Base-by-base conservation (phyloP, 495 filamentous ascomycete species). In the Penicillium simplicissimum region DNA sequence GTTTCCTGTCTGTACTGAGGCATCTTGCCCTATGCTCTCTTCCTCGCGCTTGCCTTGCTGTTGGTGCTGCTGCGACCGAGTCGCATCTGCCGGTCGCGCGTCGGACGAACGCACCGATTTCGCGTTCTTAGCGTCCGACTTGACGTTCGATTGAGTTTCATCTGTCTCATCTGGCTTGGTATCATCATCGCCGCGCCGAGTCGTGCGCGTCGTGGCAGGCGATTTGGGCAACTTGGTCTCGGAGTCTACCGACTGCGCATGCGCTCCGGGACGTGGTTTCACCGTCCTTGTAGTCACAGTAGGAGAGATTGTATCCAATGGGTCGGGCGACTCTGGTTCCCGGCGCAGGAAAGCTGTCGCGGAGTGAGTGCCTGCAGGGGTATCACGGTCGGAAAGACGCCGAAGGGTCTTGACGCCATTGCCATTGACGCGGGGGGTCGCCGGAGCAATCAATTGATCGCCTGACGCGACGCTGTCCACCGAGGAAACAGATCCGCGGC, bases 271-370 rank as follows among this genome's bases (percentile, higher is more conserved):
- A 47, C 64, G 64, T 37, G 58, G 52, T 57, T 64, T 67, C 8
- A 25, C 28, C 14, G 59, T 28, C 25, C 52, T 43, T 8, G 47
- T 62, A 25, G 53, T 35, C 1, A 68, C 65, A 0, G 63, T 62
- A 8, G 72, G 69, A 1, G 75, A 77, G 33, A 78, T 77, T 1
- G 71, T 76, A 47, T 80, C 74, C 38, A 79, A 67, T 19, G 76
- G 77, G 64, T 79, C 75, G 8, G 77, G 76, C 15, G 72, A 75
- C 40, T 75, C 74, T 17, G 67, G 65, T 1, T 51, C 47, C 37
- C 56, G 64, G 23, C 42, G 61, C 7, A 67, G 54, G 8, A 59
- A 52, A 31, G 63, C 59, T 3, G 61, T 25, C 42, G 63, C 43
- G 28, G 55, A 38, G n/a, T 28, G 23, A 21, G 23, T 25, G 1